Base-by-base conservation (phyloP, 23 red algal genomes). In the Cyanidium caldarium region DNA sequence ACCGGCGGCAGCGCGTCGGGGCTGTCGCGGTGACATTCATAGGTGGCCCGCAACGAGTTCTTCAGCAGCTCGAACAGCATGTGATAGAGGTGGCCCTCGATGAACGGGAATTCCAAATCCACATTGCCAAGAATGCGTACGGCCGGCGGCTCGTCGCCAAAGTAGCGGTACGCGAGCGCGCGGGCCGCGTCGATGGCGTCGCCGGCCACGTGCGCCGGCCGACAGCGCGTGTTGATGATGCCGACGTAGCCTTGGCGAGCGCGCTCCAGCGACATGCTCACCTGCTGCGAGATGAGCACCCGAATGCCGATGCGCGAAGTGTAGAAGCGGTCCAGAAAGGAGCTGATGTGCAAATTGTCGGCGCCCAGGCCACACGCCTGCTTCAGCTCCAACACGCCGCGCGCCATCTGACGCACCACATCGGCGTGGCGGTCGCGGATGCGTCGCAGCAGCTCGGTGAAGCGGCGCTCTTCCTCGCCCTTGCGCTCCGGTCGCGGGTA, bases 271-370 rank as follows among this genome's bases (percentile, higher is more conserved):
- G 65, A 66, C 42, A 96, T 77, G 38, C 72, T 79, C 2, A 88
- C 56, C 58, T 96, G 91, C 30, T 96, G 91, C 37, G 67, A 74
- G 45, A 96, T 84, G 20, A 96, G 66, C 0, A 88, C 79, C 15
- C 91, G 83, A 58, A 96, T 87, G 20, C 91, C 83, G 57, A 96
- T 96, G 3, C 91, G 67, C 17, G 84, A 88, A 83, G 73, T 80
- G 68, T 96, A 96, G 65, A 96, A 96, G 15, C 91, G 71, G 38
- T 96, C 91, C 2, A 96, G 58, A 58, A 96, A 96, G 40, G 72
- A 66, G 45, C 76, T 75, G 71, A 96, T 84, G 66, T 85, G 77
- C n/a, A 88, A 56, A 77, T 96, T 82, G n/a, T 76, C 68, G 1
- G 79, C 46, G 35, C 73, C 65, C 25, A 66, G 39, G 0, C 91